Evolutionary conservation across 345 rosid genomes (phyloP), one percentile per base, ranked within the genome.

Genomic region (Populus euphratica): DNA sequence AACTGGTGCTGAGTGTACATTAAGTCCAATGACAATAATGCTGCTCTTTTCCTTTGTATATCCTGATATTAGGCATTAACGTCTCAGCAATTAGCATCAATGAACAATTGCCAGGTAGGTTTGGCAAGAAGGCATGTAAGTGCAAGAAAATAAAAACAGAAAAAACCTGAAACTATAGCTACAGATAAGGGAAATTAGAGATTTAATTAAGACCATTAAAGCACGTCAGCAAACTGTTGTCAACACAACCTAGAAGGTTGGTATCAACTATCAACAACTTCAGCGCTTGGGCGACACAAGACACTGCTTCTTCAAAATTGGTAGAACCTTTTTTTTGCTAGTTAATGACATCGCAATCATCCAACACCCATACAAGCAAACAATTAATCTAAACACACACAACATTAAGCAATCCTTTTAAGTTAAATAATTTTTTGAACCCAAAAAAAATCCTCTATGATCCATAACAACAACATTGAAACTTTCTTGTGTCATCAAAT

Each of bases 21-120:
- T 80, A 0, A 80, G 72, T 65, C 83, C 83, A 5, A 80, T 70
- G 25, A 80, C 83, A 47, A 36, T 73, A 76, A 80, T 52, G 64
- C 79, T 75, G 62, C 69, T 69, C 73, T 56, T 73, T 31, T 74
- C 78, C 74, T 79, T 79, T 5, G 82, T 79, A 68, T 79, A 79
- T 56, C 82, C 82, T 79, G 64, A 79, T 29, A 36, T 47, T 35
- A 65, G 27, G 9, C 68, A 76, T 1, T 8, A 16, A 54, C 8
- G 20, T 36, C 56, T 47, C n/a, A 54, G 9, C 41, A 54, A 68
- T 52, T 52, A 76, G 44, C 70, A 67, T 52, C 25, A 23, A 59
- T 59, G 64, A 23, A 9, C 14, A 59, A 23, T 23, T 59, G 18
- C 5, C 64, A 59, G 64, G 29, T n/a, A 59, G 29, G 64, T n/a